Conservation (phyloP, 352 stramenopile genomes). For the Peronospora belbahrii region DNA sequence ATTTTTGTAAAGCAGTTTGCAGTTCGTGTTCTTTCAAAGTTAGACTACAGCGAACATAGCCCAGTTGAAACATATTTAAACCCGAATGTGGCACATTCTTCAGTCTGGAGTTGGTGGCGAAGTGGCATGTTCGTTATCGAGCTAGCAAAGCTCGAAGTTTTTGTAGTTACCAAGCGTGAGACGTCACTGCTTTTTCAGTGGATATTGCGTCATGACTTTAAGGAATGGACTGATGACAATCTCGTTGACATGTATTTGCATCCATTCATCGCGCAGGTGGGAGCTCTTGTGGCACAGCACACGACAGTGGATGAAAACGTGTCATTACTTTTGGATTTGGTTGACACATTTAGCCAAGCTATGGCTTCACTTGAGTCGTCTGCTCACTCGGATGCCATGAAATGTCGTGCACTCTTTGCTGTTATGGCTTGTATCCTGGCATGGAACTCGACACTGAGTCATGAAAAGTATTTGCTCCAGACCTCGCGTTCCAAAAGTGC, state of each 20-base stretch:
- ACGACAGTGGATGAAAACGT: conserved; percentile 17
- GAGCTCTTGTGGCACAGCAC: conserved; percentile 15
- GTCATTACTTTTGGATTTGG: conserved; percentile 26
- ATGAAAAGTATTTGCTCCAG: conserved; percentile 20
- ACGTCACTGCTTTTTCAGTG: conserved; percentile 24
- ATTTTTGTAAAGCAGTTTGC: conserved; percentile 24
- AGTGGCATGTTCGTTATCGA: conserved; percentile 22
- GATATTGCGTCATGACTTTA: conserved; percentile 28
- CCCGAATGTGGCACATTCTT: background rate
- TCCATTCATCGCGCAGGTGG: conserved; percentile 16
- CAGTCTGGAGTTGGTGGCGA: conserved; percentile 31
- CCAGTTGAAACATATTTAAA: conserved; percentile 14
- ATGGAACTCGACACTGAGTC: conserved; percentile 14
- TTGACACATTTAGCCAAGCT: conserved; percentile 23
- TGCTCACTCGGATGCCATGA: conserved; percentile 6
- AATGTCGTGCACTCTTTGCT: conserved; percentile 20
- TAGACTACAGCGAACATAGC: conserved; percentile 16
- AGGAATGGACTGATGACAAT: conserved; percentile 20
- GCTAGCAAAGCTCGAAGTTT: conserved; percentile 11
- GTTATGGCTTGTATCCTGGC: conserved; percentile 16
- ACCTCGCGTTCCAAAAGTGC: background rate
- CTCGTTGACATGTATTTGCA: conserved; percentile 10
- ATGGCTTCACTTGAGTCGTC: conserved; percentile 10
- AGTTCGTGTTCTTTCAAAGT: conserved; percentile 16
- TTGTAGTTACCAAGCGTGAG: conserved; percentile 20